Evolutionary conservation across 345 rosid genomes (phyloP).

Genomic region (Pistacia vera): DNA sequence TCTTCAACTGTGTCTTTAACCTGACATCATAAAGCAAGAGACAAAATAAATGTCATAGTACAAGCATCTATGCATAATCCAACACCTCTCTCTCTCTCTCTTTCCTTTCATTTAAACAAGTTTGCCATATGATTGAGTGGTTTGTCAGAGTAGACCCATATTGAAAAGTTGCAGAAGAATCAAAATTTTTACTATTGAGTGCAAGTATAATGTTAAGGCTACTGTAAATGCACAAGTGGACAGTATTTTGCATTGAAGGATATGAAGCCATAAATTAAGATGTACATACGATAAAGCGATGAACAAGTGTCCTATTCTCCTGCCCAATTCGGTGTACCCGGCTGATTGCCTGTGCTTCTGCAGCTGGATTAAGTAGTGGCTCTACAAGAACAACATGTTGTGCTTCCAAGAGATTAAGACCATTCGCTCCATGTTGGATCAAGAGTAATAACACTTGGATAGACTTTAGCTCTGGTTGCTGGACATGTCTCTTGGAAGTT

Average conservation of each 20-base stretch:
- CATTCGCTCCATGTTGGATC: conserved; percentile 96
- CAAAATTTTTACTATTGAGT: no score
- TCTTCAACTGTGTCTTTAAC: conserved; percentile 87
- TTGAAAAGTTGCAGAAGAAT: no score
- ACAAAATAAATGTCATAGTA: conserved; percentile 6
- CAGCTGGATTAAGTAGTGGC: conserved; percentile 94
- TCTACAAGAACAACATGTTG: conserved; percentile 93
- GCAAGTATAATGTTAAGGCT: no score
- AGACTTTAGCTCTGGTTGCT: conserved; percentile 34
- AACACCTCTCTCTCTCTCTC: no score
- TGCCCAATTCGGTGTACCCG: conserved; percentile 96
- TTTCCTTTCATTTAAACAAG: no score
- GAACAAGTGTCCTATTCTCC: conserved; percentile 73
- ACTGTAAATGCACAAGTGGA: no score
- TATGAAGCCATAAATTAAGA: background rate
- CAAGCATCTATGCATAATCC: background rate
- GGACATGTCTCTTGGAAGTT: conserved; percentile 21
- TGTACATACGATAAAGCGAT: conserved; percentile 77
- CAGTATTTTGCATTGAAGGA: no score
- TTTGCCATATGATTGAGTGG: no score
- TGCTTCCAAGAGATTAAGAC: conserved; percentile 95
- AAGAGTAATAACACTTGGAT: conserved; percentile 81
- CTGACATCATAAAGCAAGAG: conserved; percentile 36
- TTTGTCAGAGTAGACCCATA: no score
- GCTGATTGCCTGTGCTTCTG: conserved; percentile 94